Conservation (phyloP, 1,284 basidiomycete genomes). For the Pholiota adiposa region DNA sequence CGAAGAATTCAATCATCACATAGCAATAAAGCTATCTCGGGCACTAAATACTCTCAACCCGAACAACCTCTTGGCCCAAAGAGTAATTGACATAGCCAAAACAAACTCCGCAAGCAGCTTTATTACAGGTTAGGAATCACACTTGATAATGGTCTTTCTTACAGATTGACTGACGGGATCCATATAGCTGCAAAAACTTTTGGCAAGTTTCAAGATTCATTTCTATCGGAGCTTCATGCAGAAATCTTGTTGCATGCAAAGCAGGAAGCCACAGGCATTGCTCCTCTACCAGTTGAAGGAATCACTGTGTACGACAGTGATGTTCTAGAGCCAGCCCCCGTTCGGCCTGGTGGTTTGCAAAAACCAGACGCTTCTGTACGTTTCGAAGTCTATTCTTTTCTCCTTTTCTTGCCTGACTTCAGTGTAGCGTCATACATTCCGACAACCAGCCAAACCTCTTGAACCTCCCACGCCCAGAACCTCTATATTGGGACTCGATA, state of each 20-base stretch:
- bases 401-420: conserved; percentile 12
- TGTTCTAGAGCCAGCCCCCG: conserved; percentile 78
- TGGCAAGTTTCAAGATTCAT: conserved; percentile 80
- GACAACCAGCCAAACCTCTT: conserved; percentile 69
- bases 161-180: conserved; percentile 21
- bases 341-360: conserved; percentile 74
- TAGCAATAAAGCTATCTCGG: conserved; percentile 83
- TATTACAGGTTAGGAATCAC: conserved; percentile 48
- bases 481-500: conserved; percentile 86
- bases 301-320: conserved; percentile 84
- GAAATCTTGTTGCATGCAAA: conserved; percentile 66
- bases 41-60: conserved; percentile 81
- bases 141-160: conserved; percentile 2
- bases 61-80: conserved; percentile 79
- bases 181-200: conserved; percentile 75
- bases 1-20: conserved; percentile 72
- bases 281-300: conserved; percentile 64
- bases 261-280: conserved; percentile 62
- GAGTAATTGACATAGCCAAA: conserved; percentile 82
- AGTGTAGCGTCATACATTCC: conserved; percentile 75
- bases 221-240: conserved; percentile 51
- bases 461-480: conserved; percentile 74
- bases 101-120: conserved; percentile 70
- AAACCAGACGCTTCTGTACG: conserved; percentile 63
- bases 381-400: conserved; percentile 8